These are phyloP conservation scores for Ceratobasidium papillatum DNA, from an alignment of 1,284 basidiomycete genomes.

Conservation along the genomic window DNA sequence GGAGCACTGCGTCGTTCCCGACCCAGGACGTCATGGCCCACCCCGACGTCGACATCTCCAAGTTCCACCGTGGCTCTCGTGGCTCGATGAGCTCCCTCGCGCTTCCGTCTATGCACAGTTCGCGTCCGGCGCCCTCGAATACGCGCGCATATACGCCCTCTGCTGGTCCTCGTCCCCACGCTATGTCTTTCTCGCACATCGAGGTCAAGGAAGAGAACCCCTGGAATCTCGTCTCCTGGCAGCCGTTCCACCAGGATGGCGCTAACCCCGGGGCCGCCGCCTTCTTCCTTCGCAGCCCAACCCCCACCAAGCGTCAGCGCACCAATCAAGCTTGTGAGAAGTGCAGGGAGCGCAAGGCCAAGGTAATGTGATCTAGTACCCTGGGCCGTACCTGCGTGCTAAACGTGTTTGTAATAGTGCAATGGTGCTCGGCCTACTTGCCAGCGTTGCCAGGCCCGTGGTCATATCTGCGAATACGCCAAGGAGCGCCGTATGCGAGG, in stretches of 20 bases:
- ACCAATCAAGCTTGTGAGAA: conserved; percentile 66
- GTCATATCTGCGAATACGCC: conserved; percentile 63
- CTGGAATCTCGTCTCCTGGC: conserved; percentile 43
- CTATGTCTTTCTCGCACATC: neutral
- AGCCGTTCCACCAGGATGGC: conserved; percentile 40
- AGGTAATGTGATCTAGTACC: conserved; percentile 52
- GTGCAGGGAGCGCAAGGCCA: conserved; percentile 66
- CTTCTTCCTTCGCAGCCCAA: conserved; percentile 46
- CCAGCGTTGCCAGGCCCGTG: conserved; percentile 58
- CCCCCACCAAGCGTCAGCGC: conserved; percentile 56
- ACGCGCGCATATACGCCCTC: conserved; percentile 36
- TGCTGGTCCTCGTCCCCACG: conserved; percentile 11
- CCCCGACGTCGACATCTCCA: conserved; percentile 29
- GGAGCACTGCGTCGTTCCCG: conserved; percentile 30
- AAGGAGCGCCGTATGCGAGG: conserved; percentile 60
- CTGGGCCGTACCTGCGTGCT: conserved; percentile 39
- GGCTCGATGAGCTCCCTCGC: conserved; percentile 37
- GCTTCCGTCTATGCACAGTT: conserved; percentile 14
- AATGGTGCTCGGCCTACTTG: conserved; percentile 63
- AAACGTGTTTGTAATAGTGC: conserved; percentile 53
- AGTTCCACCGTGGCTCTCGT: conserved; percentile 37
- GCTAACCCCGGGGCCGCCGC: conserved; percentile 13
- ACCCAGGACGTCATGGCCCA: conserved; percentile 26
- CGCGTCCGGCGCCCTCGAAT: conserved; percentile 10
- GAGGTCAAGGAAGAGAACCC: conserved; percentile 35